Evolutionary conservation across 495 filamentous ascomycete genomes (phyloP).

Genomic region (Physcia stellaris): DNA sequence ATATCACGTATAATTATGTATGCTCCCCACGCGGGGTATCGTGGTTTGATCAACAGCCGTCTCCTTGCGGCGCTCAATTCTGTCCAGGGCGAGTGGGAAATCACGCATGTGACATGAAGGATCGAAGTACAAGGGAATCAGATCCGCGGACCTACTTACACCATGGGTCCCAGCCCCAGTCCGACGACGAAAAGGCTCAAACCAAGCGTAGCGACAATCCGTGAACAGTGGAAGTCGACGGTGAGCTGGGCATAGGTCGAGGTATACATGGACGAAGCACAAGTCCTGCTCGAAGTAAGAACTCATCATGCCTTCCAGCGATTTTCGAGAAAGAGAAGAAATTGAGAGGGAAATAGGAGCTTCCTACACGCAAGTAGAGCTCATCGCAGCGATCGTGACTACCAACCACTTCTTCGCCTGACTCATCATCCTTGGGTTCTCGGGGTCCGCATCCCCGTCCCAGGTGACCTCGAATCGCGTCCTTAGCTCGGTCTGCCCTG

Average conservation of each 20-base stretch:
- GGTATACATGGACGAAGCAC: slow-evolving; percentile 80
- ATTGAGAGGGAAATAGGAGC: slow-evolving; percentile 15
- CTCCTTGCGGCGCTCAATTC: slow-evolving; percentile 5
- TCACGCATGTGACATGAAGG: slow-evolving; percentile 10
- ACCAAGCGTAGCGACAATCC: slow-evolving; percentile 63
- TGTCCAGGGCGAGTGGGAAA: slow-evolving; percentile 22
- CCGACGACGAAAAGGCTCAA: slow-evolving; percentile 71
- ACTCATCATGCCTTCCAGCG: too few relatives aligned
- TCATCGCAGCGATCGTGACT: slow-evolving; percentile 52
- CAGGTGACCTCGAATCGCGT: slow-evolving; percentile 48
- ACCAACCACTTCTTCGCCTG: slow-evolving; percentile 65
- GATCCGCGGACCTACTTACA: background rate
- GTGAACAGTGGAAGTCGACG: slow-evolving; percentile 55
- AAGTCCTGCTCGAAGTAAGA: slow-evolving; percentile 53
- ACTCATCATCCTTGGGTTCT: slow-evolving; percentile 59
- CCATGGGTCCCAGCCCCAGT: slow-evolving; percentile 21
- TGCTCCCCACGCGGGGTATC: too few relatives aligned
- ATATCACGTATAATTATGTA: too few relatives aligned
- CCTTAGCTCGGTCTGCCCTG: background rate
- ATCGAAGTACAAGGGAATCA: background rate
- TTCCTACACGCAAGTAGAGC: slow-evolving; percentile 78
- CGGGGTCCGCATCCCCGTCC: slow-evolving; percentile 58
- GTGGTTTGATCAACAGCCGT: slow-evolving; percentile 39
- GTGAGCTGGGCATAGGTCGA: slow-evolving; percentile 73
- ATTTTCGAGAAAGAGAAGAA: too few relatives aligned